Base-by-base conservation (phyloP, 2,329 filamentous ascomycete species). In the Didymella keratinophila region DNA sequence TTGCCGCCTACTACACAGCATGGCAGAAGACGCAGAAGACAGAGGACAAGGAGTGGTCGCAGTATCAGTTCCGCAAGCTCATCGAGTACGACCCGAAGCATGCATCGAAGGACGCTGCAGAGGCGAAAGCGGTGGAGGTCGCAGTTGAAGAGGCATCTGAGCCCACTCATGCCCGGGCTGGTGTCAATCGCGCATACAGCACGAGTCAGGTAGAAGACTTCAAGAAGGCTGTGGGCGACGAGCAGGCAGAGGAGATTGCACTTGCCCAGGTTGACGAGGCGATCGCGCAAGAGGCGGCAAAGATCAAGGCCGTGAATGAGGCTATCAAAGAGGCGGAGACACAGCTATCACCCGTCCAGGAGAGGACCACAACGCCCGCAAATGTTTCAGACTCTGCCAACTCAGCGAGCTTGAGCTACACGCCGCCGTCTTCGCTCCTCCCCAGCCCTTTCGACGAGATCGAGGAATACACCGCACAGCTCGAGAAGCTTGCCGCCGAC, bases 1-100 rank as follows among this genome's bases (percentile, higher is more conserved):
- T 98, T 83, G 93, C 93, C 62, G 93, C 92, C 69, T 97, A 97
- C 79, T 96, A 93, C 71, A 92, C 95, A 76, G 91, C 92, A 53
- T 90, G 95, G 82, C 92, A 94, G 78, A 89, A 90, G 76, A 86
- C 89, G 64, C 88, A 94, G 75, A 84, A 83, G 58, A 83, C 84
- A 48, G 89, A 88, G 46, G 89, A 92, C 49, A 87, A 89, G 66
- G 93, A 97, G 75, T 97, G 92, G 92, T 89, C 89, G 42, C 92
- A 97, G 76, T 96, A 93, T 71, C 91, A 97, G 76, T 93, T 96
- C 75, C 90, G 89, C 55, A 90, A 92, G 78, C 86, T 89, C 63
- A 92, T 97, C 69, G 93, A 95, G 74, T 97, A 93, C 92, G 93
- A 95, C 81, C 83, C 80, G 34, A 75, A 78, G 41, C 76, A 75